Conservation (phyloP, 345 rosid genomes). For the Populus ilicifolia region DNA sequence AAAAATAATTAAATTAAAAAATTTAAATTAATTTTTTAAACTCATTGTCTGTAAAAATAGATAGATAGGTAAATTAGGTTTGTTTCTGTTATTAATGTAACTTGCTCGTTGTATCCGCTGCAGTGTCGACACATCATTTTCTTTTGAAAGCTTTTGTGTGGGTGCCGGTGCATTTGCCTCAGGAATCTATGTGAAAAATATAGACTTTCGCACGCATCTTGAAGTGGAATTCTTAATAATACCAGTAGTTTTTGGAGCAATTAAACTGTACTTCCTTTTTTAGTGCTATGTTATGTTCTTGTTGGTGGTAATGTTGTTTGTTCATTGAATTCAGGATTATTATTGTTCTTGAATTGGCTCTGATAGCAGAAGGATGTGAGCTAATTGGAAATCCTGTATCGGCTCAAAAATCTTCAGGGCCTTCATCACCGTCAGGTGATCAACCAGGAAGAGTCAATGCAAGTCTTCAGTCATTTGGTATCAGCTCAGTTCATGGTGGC, state of each 20-base stretch:
- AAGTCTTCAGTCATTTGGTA: constrained; percentile 29
- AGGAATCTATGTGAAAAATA: not conserved
- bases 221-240: too few species aligned
- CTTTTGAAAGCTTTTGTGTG: not conserved
- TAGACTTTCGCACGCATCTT: not conserved
- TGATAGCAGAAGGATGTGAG: constrained; percentile 39
- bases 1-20: too few species aligned
- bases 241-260: not conserved
- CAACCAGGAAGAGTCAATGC: constrained; percentile 20
- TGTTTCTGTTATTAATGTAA: not conserved
- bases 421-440: constrained; percentile 27
- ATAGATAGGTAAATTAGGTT: not conserved
- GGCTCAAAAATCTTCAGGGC: constrained; percentile 27
- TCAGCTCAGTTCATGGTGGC: constrained; percentile 18
- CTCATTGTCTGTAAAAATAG: too few species aligned
- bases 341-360: constrained; percentile 54
- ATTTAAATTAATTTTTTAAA: too few species aligned
- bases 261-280: not conserved
- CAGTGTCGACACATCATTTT: not conserved
- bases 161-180: not conserved
- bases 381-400: constrained; percentile 50
- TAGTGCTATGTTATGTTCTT: constrained; percentile 5
- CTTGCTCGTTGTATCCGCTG: not conserved
- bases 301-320: constrained; percentile 5
- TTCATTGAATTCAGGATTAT: constrained; percentile 52